Conservation (phyloP, 2,329 filamentous ascomycete species). For the Aspergillus felis region DNA sequence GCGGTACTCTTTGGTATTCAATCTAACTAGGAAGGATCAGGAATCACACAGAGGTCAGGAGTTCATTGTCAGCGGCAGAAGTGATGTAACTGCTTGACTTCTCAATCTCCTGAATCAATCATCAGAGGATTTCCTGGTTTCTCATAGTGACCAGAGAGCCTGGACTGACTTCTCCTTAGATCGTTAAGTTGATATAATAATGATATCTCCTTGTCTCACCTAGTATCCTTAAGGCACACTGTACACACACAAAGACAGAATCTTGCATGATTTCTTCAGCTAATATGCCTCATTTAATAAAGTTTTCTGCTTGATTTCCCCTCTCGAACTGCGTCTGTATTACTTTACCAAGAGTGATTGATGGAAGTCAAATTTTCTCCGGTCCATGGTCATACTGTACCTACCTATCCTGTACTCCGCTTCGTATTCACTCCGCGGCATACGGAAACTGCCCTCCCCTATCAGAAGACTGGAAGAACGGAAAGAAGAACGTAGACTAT, state of each 20-base stretch:
- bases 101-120: background rate
- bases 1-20: background rate
- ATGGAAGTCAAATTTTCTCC: background rate
- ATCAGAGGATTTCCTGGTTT: background rate
- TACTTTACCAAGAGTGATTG: constrained; percentile 2
- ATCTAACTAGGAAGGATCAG: background rate
- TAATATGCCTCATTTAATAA: background rate
- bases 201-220: background rate
- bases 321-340: background rate
- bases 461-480: background rate
- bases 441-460: background rate
- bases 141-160: background rate
- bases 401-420: background rate
- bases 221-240: background rate
- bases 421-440: background rate
- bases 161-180: background rate
- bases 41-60: background rate
- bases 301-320: background rate
- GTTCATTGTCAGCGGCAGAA: background rate
- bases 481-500: background rate
- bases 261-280: constrained; percentile 14
- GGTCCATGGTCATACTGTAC: background rate
- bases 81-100: background rate
- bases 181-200: background rate
- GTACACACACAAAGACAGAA: background rate